Conservation (phyloP, 163 green algal genomes). For the Dunaliella salina region DNA sequence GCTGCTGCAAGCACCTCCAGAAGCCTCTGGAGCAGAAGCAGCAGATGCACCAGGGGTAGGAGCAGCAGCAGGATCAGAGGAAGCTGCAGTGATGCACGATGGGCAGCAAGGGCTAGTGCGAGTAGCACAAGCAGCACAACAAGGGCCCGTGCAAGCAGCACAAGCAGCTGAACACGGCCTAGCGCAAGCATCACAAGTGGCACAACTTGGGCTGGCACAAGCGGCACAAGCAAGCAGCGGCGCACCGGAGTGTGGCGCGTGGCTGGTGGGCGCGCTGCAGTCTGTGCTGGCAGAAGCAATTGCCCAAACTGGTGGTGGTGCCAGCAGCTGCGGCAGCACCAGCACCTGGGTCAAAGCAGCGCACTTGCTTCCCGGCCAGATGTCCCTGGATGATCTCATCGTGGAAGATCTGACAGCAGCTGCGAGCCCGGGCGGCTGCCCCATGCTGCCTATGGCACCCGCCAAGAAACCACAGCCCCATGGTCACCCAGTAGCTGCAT, state of each 20-base stretch:
- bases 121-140: neutral
- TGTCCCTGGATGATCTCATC: conserved; percentile 6
- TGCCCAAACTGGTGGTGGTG: no score
- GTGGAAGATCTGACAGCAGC: neutral
- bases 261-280: neutral
- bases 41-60: neutral
- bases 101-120: neutral
- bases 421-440: neutral
- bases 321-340: neutral
- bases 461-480: neutral
- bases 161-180: no score
- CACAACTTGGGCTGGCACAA: neutral
- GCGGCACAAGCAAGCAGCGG: neutral
- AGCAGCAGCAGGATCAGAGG: neutral
- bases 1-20: neutral
- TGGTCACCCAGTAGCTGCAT: neutral
- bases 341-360: neutral
- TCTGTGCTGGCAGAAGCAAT: neutral
- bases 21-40: neutral
- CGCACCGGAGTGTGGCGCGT: neutral
- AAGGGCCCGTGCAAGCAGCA: neutral
- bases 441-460: neutral
- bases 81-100: neutral
- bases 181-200: no score
- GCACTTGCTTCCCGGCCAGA: neutral